These are phyloP conservation scores for Aureobasidium sp. DNA, from an alignment of 2,329 filamentous ascomycete species.

Conservation along the genomic window DNA sequence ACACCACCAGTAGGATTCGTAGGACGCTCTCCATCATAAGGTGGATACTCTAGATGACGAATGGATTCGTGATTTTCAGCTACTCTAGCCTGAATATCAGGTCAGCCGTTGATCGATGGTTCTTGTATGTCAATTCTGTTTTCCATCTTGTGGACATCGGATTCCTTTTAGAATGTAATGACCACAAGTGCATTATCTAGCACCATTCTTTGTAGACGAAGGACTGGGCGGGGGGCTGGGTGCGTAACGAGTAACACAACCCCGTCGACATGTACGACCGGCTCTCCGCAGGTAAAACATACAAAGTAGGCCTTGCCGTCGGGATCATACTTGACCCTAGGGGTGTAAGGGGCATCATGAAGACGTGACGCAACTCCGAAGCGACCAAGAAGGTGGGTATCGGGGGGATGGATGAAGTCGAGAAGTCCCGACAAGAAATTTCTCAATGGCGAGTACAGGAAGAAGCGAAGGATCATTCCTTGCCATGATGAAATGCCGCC, in stretches of 20 bases:
- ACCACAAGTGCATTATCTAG: neutral
- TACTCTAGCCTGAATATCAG: no score
- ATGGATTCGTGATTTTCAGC: no score
- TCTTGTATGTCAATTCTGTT: no score
- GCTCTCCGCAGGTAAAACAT: neutral
- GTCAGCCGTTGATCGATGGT: no score
- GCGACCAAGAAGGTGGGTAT: no score
- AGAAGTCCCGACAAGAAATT: neutral
- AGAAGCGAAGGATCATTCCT: neutral
- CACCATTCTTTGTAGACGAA: neutral
- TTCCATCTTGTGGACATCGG: no score
- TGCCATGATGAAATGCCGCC: neutral
- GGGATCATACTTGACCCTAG: neutral
- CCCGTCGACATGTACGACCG: neutral
- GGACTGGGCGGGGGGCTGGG: neutral
- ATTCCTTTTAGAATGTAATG: neutral
- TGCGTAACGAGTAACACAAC: neutral
- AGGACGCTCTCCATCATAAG: no score
- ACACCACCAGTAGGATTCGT: no score
- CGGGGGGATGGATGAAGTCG: neutral
- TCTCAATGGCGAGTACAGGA: neutral
- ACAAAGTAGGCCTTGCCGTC: neutral
- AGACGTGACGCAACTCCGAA: no score
- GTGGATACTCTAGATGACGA: no score
- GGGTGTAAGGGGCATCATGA: no score